Evolutionary conservation across 768 basidiomycete genomes (phyloP).

Genomic region (Boletus rubescentipes): DNA sequence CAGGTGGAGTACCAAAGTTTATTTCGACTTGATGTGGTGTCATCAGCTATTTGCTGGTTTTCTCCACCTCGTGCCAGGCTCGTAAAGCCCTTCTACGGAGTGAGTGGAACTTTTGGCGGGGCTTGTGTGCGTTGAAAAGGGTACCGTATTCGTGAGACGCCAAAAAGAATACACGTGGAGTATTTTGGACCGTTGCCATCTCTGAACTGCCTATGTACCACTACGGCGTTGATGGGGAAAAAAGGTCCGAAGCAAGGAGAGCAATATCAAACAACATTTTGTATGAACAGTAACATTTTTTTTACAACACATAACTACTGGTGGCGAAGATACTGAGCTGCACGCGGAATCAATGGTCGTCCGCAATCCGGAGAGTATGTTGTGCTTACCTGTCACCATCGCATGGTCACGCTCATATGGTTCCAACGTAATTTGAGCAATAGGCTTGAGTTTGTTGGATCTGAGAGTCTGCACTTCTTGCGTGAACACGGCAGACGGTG

Average conservation of each 20-base stretch:
- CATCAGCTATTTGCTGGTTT: conserved; percentile 42
- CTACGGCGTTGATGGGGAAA: background rate
- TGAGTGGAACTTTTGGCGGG: background rate
- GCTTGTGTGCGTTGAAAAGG: background rate
- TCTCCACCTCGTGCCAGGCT: conserved; percentile 11
- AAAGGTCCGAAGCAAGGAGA: background rate
- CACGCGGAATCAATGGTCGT: background rate
- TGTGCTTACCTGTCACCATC: conserved; percentile 50
- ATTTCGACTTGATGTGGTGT: conserved; percentile 65
- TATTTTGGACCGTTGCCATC: background rate
- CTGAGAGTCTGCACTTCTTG: conserved; percentile 81
- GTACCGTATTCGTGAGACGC: background rate
- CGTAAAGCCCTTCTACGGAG: background rate
- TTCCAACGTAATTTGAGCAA: conserved; percentile 95
- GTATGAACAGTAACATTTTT: conserved; percentile 16
- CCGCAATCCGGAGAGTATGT: background rate
- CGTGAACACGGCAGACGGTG: conserved; percentile 88
- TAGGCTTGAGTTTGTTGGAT: conserved; percentile 81
- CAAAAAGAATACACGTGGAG: conserved; percentile 7
- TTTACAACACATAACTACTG: conserved; percentile 22
- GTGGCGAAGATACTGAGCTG: conserved; percentile 51
- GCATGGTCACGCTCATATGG: conserved; percentile 90
- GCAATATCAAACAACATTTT: conserved; percentile 18
- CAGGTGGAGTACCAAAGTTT: conserved; percentile 62
- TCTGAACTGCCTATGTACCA: background rate